A percentile compares a stretch with the other conserved stretches of the same genome.
These are phyloP conservation scores for Acer campestre DNA, from an alignment of 345 rosid genomes.

Conservation along the genomic window DNA sequence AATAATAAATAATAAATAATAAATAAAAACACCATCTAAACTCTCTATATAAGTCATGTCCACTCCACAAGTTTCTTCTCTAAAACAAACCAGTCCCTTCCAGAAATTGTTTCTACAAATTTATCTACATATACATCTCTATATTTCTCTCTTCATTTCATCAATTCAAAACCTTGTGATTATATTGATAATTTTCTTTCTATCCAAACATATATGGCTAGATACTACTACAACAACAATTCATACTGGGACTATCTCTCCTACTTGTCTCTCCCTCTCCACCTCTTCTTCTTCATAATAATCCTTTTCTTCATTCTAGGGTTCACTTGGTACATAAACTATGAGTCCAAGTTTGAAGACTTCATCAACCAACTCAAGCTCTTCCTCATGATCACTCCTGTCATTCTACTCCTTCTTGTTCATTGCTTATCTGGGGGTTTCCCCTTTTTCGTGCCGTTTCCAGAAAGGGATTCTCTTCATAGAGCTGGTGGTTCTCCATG, in stretches of 20 bases:
- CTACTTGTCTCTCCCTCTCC: conserved; percentile 40
- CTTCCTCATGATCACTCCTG: conserved; percentile 50
- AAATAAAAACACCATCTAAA: neutral
- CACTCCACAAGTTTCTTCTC: neutral
- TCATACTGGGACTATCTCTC: conserved; percentile 38
- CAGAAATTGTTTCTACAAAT: neutral
- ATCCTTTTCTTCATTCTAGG: conserved; percentile 37
- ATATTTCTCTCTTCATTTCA: neutral
- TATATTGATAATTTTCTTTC: neutral
- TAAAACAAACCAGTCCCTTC: neutral
- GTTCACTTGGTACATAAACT: conserved; percentile 58
- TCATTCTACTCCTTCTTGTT: conserved; percentile 43
- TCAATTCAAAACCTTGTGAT: neutral
- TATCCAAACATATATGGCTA: conserved; percentile 24
- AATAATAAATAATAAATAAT: too few species aligned
- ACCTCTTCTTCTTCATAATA: conserved; percentile 41
- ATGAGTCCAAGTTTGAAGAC: conserved; percentile 47
- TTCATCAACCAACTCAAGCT: conserved; percentile 43
- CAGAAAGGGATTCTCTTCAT: conserved; percentile 54
- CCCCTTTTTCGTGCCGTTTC: conserved; percentile 23
- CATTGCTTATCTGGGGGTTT: conserved; percentile 35
- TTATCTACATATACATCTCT: too few species aligned
- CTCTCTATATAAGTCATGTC: conserved; percentile 2
- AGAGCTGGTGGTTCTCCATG: conserved; percentile 61
- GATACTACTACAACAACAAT: conserved; percentile 26